phyloP scores from a whole-genome alignment of 2,329 filamentous ascomycete genomes.

The Aspergillus neoniger region DNA sequence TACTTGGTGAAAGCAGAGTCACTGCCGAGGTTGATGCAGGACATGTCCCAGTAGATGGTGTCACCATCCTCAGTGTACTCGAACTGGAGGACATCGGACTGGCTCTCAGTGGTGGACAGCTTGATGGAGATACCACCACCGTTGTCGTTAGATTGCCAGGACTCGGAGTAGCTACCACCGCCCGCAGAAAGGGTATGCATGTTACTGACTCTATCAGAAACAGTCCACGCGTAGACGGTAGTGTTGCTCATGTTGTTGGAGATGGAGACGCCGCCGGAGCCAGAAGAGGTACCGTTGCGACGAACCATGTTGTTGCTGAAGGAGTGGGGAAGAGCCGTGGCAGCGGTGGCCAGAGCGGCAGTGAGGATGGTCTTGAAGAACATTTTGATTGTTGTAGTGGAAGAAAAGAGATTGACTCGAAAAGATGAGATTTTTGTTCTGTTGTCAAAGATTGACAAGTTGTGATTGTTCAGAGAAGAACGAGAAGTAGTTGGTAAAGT shows the following conservation, averaged over 20 bases:
- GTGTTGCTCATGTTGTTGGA: slow-evolving; percentile 40
- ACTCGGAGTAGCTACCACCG: slow-evolving; percentile 39
- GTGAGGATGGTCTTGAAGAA: slow-evolving; percentile 18
- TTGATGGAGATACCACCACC: slow-evolving; percentile 48
- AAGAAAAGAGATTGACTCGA: not conserved
- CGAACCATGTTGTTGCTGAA: slow-evolving; percentile 22
- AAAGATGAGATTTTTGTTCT: not conserved
- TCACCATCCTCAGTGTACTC: slow-evolving; percentile 36
- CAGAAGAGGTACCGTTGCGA: slow-evolving; percentile 19
- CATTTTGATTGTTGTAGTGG: slow-evolving; percentile 18
- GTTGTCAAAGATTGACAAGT: not conserved
- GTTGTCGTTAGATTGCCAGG: slow-evolving; percentile 38
- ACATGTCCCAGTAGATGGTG: slow-evolving; percentile 42
- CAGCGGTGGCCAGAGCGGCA: slow-evolving; percentile 17
- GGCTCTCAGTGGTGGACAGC: slow-evolving; percentile 34
- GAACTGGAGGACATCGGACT: slow-evolving; percentile 45
- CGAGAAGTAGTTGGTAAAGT: not conserved
- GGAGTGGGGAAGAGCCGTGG: slow-evolving; percentile 25
- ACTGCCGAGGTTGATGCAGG: slow-evolving; percentile 36
- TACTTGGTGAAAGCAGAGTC: slow-evolving; percentile 34
- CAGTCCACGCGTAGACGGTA: slow-evolving; percentile 46
- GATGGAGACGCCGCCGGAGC: slow-evolving; percentile 36
- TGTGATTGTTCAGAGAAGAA: not conserved
- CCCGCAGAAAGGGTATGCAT: slow-evolving; percentile 37
- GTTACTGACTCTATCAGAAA: slow-evolving; percentile 34